Evolutionary conservation across 352 stramenopile genomes (phyloP).

Genomic region (Phytophthora pseudosyringae): DNA sequence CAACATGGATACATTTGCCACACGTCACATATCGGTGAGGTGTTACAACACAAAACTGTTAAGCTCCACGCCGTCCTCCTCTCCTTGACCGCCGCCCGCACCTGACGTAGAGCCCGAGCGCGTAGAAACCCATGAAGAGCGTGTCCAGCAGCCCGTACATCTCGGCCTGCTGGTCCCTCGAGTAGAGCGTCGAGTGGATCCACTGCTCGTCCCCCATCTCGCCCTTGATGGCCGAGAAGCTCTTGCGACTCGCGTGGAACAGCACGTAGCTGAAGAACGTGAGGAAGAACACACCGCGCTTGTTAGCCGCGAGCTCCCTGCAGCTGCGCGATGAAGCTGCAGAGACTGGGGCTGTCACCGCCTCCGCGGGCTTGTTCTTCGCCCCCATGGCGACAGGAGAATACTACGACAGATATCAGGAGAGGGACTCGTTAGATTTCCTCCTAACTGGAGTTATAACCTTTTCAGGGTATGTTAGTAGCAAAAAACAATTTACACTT

Average conservation of each 20-base stretch:
- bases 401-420: background rate
- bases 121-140: constrained; percentile 85
- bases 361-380: constrained; percentile 7
- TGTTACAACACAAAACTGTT: constrained; percentile 3
- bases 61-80: background rate
- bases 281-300: constrained; percentile 67
- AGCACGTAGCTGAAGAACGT: constrained; percentile 87
- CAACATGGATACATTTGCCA: constrained; percentile 2
- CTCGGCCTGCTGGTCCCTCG: constrained; percentile 65
- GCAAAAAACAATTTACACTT: background rate
- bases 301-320: constrained; percentile 44
- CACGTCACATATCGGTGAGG: constrained; percentile 27
- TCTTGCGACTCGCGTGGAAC: constrained; percentile 81
- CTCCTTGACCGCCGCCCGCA: constrained; percentile 10
- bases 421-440: background rate
- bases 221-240: constrained; percentile 85
- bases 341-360: background rate
- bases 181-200: constrained; percentile 72
- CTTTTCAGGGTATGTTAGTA: too few relatives aligned
- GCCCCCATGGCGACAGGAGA: constrained; percentile 1
- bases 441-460: too few relatives aligned
- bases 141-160: constrained; percentile 87
- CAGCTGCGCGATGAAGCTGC: constrained; percentile 21
- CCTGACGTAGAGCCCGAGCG: constrained; percentile 74
- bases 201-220: constrained; percentile 82